Conservation (phyloP, 129 eudicot species). For the Cynara cardunculus region DNA sequence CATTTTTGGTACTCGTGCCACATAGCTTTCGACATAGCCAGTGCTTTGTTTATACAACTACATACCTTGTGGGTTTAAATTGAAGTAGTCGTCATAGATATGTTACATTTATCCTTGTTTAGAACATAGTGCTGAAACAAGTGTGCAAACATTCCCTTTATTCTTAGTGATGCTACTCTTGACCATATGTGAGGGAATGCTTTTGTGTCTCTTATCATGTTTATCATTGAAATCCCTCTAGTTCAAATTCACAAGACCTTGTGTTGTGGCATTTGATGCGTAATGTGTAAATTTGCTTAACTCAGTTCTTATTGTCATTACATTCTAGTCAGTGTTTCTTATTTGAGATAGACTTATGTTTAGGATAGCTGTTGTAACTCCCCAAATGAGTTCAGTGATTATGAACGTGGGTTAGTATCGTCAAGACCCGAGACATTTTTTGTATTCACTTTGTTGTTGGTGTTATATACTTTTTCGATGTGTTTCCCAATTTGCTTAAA, state of each 20-base stretch:
- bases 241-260: neutral
- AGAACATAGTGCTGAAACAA: neutral
- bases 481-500: no score
- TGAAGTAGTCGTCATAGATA: neutral
- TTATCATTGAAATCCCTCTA: neutral
- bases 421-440: no score
- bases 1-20: neutral
- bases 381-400: no score
- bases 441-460: no score
- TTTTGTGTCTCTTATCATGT: neutral
- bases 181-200: neutral
- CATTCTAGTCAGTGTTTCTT: neutral
- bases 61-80: neutral
- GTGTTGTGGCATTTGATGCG: neutral
- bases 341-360: neutral
- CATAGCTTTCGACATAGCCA: neutral
- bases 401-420: no score
- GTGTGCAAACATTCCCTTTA: neutral
- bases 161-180: neutral
- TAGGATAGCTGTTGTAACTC: no score
- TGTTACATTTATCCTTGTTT: neutral
- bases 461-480: no score
- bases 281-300: neutral
- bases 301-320: neutral
- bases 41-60: neutral